Base-by-base conservation (phyloP, 1,284 basidiomycete species). In the Ustilago crameri region DNA sequence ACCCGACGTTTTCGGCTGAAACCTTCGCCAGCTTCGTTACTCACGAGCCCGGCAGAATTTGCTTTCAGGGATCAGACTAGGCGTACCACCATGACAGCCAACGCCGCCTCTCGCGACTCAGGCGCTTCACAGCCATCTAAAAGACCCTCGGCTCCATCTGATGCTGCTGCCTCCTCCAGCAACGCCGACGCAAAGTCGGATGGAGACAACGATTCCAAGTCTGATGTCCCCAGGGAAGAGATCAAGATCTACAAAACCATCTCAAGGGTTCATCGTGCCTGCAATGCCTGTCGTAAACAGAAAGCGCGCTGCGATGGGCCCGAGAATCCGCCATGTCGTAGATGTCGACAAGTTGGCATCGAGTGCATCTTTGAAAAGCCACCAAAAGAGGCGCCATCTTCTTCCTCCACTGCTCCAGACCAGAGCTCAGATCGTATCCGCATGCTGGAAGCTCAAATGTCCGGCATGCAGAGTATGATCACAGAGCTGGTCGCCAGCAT, bases 351-450 rank as follows among this genome's bases (percentile, higher is more conserved):
- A 49, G 92, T 90, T 80, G 91, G 91, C 12, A 90, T 89, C 10
- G 87, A 88, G 34, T 96, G 93, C 80, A 85, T 96, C 45, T 96
- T 95, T 83, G 94, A 95, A 84, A 95, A 95, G 84, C 92, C 92
- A 76, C 90, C 93, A 84, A 92, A 90, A 86, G 93, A 92, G 85
- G 87, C 86, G 20, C 4, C 63, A 0, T 14, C 59, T 1, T 40
- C 62, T 27, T 22, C 47, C 0, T 37, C 45, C 0, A 20, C 18
- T 23, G 48, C 42, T 10, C 35, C 85, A 1, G 89, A 89, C 66
- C 85, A 85, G 8, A 55, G 62, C 30, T 46, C 57, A 3, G 66
- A 65, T 35, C 18, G 66, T 23, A 74, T 69, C 42, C 52, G 53
- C 22, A 14, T 48, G 5, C 23, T 74, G 34, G 71, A 74, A 34